These are phyloP conservation scores for Vararia minispora DNA, from an alignment of 768 basidiomycete genomes.

Conservation along the genomic window DNA sequence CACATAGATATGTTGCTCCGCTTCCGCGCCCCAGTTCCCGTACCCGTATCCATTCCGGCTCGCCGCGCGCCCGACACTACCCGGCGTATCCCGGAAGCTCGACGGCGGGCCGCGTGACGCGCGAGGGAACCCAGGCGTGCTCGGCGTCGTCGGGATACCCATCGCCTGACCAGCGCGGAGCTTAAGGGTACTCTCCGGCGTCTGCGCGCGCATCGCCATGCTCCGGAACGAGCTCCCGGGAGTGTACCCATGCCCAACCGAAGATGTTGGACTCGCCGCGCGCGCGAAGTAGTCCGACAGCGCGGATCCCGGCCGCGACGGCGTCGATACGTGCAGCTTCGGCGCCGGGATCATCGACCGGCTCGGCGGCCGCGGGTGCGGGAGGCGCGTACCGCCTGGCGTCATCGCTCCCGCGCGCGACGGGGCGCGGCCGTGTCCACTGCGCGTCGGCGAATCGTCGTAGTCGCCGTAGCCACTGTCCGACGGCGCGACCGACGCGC, in stretches of 20 bases:
- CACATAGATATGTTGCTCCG: slow-evolving; percentile 47
- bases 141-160: too few species aligned
- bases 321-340: slow-evolving; percentile 54
- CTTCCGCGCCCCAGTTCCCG: slow-evolving; percentile 1
- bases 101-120: slow-evolving; percentile 51
- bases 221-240: slow-evolving; percentile 35
- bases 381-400: slow-evolving; percentile 30
- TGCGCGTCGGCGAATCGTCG: slow-evolving; percentile 35
- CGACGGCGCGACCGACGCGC: slow-evolving; percentile 36
- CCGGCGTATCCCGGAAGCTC: slow-evolving; percentile 65
- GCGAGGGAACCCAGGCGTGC: too few species aligned
- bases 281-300: slow-evolving; percentile 44
- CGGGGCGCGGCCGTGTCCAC: slow-evolving; percentile 55
- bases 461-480: slow-evolving; percentile 34
- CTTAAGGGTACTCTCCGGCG: slow-evolving; percentile 53
- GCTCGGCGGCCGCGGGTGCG: slow-evolving; percentile 66
- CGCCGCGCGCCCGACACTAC: too few species aligned
- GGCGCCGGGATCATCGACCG: slow-evolving; percentile 79
- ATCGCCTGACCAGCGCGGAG: too few species aligned
- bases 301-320: slow-evolving; percentile 60
- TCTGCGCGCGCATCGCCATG: slow-evolving; percentile 44
- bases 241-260: slow-evolving; percentile 22
- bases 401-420: slow-evolving; percentile 23
- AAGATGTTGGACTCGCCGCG: slow-evolving; percentile 5
- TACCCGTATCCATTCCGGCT: slow-evolving; percentile 28